These are phyloP conservation scores for Suhomyces panamericanus DNA, from an alignment of 1,139 yeast genomes.

Conservation along the genomic window DNA sequence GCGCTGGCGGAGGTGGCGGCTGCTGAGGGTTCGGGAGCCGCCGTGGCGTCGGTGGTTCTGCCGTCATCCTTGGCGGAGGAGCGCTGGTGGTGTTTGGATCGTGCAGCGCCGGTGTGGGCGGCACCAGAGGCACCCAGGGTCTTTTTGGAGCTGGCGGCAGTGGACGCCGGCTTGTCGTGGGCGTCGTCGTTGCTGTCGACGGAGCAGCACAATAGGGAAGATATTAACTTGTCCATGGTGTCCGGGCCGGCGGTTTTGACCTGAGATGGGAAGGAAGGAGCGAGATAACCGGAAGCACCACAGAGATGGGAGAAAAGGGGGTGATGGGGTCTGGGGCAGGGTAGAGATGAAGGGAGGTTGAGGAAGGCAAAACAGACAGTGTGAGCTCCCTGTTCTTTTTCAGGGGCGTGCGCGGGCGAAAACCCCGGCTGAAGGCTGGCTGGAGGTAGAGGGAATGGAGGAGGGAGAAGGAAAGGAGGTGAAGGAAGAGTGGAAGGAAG, in stretches of 20 bases:
- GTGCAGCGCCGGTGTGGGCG: slow-evolving; percentile 6
- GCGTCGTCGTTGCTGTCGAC: slow-evolving; percentile 39
- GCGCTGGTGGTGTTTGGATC: slow-evolving; percentile 1
- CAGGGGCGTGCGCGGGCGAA: slow-evolving; percentile 6
- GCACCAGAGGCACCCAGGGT: neutral
- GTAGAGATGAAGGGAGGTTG: neutral
- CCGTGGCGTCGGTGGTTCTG: slow-evolving; percentile 8
- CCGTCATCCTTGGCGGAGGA: slow-evolving; percentile 7
- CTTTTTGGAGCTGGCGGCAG: slow-evolving; percentile 1
- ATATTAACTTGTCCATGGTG: slow-evolving; percentile 28
- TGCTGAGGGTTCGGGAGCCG: slow-evolving; percentile 12
- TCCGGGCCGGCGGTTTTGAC: slow-evolving; percentile 11
- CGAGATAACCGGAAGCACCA: slow-evolving; percentile 1
- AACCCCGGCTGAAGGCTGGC: neutral
- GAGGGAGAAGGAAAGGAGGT: neutral
- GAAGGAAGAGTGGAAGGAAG: neutral
- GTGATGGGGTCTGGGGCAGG: neutral
- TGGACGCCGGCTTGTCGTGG: slow-evolving; percentile 24
- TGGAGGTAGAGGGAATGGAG: neutral
- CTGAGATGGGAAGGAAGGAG: slow-evolving; percentile 2
- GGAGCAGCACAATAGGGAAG: slow-evolving; percentile 45
- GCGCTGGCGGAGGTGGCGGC: slow-evolving; percentile 7
- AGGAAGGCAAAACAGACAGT: slow-evolving; percentile 6
- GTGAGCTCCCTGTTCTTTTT: slow-evolving; percentile 12
- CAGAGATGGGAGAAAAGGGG: neutral